A percentile compares a stretch with the other conserved stretches of the same genome.
These are phyloP conservation scores for Colletotrichum melonis DNA, from an alignment of 2,329 filamentous ascomycete genomes.

Conservation along the genomic window DNA sequence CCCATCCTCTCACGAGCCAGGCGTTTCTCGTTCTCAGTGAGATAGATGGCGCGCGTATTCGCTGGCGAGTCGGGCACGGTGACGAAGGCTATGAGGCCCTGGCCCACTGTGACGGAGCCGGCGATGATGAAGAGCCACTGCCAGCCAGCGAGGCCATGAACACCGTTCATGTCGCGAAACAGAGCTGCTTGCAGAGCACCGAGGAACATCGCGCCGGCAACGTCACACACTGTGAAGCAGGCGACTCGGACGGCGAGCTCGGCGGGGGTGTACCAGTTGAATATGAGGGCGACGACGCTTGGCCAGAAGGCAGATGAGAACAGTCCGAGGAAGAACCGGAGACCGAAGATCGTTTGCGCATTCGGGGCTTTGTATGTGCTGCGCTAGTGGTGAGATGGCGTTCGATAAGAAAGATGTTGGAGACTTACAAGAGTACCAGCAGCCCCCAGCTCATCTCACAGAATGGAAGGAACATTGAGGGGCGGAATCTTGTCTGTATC, in stretches of 20 bases:
- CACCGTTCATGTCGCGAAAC: conserved; percentile 53
- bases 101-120: conserved; percentile 53
- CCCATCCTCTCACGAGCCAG: conserved; percentile 43
- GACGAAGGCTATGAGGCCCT: conserved; percentile 53
- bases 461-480: conserved; percentile 39
- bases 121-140: conserved; percentile 60
- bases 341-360: conserved; percentile 46
- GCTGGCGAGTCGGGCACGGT: conserved; percentile 48
- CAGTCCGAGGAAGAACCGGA: conserved; percentile 50
- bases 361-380: conserved; percentile 43
- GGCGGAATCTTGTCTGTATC: conserved; percentile 40
- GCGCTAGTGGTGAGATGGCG: conserved; percentile 8
- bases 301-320: conserved; percentile 48
- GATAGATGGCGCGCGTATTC: conserved; percentile 44
- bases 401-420: not conserved
- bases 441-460: conserved; percentile 53
- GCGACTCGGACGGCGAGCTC: conserved; percentile 52
- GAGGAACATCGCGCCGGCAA: conserved; percentile 56
- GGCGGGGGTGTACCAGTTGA: conserved; percentile 61
- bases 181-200: conserved; percentile 56
- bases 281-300: conserved; percentile 52
- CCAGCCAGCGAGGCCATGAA: conserved; percentile 54
- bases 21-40: conserved; percentile 42
- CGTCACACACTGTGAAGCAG: conserved; percentile 56
- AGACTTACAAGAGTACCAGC: conserved; percentile 35